These are phyloP conservation scores for Claviceps digitariae DNA, from an alignment of 2,329 filamentous ascomycete genomes.

Conservation along the genomic window DNA sequence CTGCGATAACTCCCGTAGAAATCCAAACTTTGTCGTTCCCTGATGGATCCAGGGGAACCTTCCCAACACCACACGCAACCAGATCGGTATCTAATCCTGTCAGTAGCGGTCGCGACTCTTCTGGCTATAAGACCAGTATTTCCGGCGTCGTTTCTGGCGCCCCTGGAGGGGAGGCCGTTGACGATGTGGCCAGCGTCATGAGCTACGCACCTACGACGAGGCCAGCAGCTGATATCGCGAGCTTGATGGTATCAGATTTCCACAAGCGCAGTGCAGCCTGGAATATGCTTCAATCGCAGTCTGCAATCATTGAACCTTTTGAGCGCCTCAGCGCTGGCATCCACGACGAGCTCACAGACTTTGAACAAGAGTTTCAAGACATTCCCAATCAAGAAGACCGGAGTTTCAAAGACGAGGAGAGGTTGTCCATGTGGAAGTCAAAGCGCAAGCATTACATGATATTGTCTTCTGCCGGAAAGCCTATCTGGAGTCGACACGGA, in stretches of 20 bases:
- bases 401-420: conserved; percentile 35
- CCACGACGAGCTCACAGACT: conserved; percentile 48
- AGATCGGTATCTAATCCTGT: conserved; percentile 23
- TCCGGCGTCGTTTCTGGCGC: conserved; percentile 15
- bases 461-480: conserved; percentile 88
- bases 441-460: conserved; percentile 98
- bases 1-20: conserved; percentile 69
- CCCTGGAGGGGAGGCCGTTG: conserved; percentile 31
- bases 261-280: conserved; percentile 55
- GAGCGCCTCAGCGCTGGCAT: conserved; percentile 33
- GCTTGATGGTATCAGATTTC: conserved; percentile 61
- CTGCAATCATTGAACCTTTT: conserved; percentile 46
- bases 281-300: conserved; percentile 50
- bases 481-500: conserved; percentile 91
- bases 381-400: conserved; percentile 42
- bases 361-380: conserved; percentile 65
- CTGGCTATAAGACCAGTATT: conserved; percentile 17
- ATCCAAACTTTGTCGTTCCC: conserved; percentile 64
- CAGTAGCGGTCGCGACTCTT: conserved; percentile 27
- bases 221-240: conserved; percentile 60
- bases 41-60: conserved; percentile 54
- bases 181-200: conserved; percentile 52
- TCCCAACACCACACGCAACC: conserved; percentile 27
- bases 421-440: conserved; percentile 67
- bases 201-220: conserved; percentile 53